Evolutionary conservation across 2,329 filamentous ascomycete species (phyloP), one percentile per base, ranked within the genome.

Genomic region (Balansia obtecta): DNA sequence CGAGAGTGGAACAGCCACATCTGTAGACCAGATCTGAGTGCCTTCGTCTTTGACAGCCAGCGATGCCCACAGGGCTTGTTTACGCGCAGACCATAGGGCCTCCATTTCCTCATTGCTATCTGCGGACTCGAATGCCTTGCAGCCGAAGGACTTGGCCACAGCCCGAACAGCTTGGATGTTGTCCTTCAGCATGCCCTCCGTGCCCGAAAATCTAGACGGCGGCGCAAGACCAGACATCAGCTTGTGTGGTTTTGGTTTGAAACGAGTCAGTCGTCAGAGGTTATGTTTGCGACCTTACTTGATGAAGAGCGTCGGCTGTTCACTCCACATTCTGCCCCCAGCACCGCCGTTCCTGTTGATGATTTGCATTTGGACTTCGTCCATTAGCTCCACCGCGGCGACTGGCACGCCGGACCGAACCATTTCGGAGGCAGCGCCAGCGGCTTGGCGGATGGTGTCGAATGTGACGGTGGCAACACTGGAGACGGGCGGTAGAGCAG

Each of bases 1-100:
- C 15, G 80, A 86, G 45, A 90, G 80, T 0, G 86, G 86, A 0
- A 90, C 86, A 0, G 86, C 86, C 18, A 90, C 86, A 61, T 91
- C 86, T 0, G 86, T 91, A 0, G 85, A 87, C 85, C 85, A 89
- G 27, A 88, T 77, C 56, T 84, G 77, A 2, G 74, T 72, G 0
- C 75, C 73, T 22, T 77, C 69, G 46, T 78, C 71, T 52, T 74
- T 75, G 65, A 83, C 77, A 0, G 82, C 80, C 65, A 86, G 80
- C 43, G 85, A 77, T 50, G 80, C 83, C 80, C 85, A 89, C 1
- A 89, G 69, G 0, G 83, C 84, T 59, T 86, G 77, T 59, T 89
- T 90, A 39, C 86, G 72, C 20, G 20, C 20, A 4, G 80, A 82
- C 86, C 86, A 90, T 4, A 89, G 71, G 56, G 86, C 82, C 6